Base-by-base conservation (phyloP, 148 eudicot genomes). In the Dianthus caryophyllus region DNA sequence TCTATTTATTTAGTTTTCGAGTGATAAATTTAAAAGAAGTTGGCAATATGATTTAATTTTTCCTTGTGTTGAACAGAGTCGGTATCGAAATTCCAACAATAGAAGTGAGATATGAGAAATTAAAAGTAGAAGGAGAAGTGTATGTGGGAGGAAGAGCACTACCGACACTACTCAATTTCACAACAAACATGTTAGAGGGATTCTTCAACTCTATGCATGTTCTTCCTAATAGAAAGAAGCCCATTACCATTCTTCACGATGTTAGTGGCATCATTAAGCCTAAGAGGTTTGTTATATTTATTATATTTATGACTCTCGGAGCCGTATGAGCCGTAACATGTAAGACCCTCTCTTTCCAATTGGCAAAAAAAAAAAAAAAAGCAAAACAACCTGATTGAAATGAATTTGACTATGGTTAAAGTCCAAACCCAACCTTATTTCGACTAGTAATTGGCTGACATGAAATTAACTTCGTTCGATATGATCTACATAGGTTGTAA, bases 201-300 rank as follows among this genome's bases (percentile, higher is more conserved):
- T 26, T 75, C 3, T 71, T 84, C 67, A 79, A 67, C 53, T 38
- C 47, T 18, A 61, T 87, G 36, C 80, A 74, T 54, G n/a, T 87
- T 50, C 71, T 79, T 29, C 81, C 84, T 15, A 77, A 64, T 48
- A 49, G 71, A 36, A 87, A 83, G 78, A 85, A 75, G 64, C 84
- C 68, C 48, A 41, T 85, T 21, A 50, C 78, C 2, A 85, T 87
- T 41, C 94, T 87, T 18, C 68, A 78, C 36, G 78, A 83, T 74
- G 76, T 83, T 39, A 83, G 81, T 60, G 94, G 94, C 41, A 66
- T 81, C 53, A 69, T 87, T 64, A 85, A 85, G 71, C 94, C 94
- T 26, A 73, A 80, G 46, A 79, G 94, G 94, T 87, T 55, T 21
- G 30, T n/a, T n/a, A n/a, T n/a, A n/a, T n/a, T n/a, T n/a, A n/a